Base-by-base conservation (phyloP, 805 yeast species). In the Grigorovia yakushimaensis region DNA sequence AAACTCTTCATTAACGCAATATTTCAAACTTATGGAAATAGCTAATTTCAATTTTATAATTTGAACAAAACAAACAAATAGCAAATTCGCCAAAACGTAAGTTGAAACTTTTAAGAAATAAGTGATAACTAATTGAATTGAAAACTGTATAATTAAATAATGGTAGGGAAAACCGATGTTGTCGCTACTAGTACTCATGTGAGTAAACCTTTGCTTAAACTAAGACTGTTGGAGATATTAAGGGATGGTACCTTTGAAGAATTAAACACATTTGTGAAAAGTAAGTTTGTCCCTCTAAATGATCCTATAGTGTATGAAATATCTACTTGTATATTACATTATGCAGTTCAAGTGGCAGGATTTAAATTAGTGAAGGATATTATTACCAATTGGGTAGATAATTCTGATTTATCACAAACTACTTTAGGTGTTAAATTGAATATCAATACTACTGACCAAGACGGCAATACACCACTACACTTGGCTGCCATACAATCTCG, bases 381-480 rank as follows among this genome's bases (percentile, higher is more conserved):
- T 20, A 65, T 79, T 9, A 51, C 64, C 4, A 66, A 54, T 20
- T 63, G 61, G 58, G 51, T 58, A 1, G 52, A 59, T 17, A 52
- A 45, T 1, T 39, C 49, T 9, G 23, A 43, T 2, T 33, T n/a
- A n/a, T 9, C 41, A 23, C 27, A 41, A 42, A 27, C 41, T 3
- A 41, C 41, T 8, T 43, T 46, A 4, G 46, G 44, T 2, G 47
- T 33, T 9, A 43, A 54, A 15, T 56, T 76, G 39, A 88, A 86
- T 57, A 65, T 91, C 51, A 94, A 93, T 60, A 69, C 76, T 37
- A 84, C 78, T 53, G 95, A 89, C 57, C 69, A 70, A 3, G 82
- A 85, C 42, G 96, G 96, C 0, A 87, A 91, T 65, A 88, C 98
- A 0, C 93, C 98, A 0, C 71, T 93, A 42, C 99, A 93, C 64